Base-by-base conservation (phyloP, 805 yeast genomes). In the Saccharomycopsis sp. region DNA sequence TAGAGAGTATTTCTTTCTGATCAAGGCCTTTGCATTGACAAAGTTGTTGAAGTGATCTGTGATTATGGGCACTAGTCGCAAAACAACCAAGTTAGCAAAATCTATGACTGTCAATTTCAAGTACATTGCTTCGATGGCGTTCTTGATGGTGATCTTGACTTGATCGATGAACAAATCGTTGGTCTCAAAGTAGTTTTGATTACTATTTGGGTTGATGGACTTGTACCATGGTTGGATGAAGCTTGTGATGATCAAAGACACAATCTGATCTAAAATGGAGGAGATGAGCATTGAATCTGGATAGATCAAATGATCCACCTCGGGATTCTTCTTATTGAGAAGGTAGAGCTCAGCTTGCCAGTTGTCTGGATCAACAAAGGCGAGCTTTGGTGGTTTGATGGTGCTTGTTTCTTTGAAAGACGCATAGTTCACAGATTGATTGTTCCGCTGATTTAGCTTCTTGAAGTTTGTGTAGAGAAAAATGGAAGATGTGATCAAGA, bases 21-120 rank as follows among this genome's bases (percentile, higher is more conserved):
- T 34, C 5, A 25, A 21, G 10, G 62, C 61, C 37, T 59, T 67
- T 0, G 77, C 71, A 0, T 49, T 49, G 2, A 69, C 60, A 52
- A 68, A 83, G 5, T 63, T 61, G 5, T 63, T 60, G 44, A 80
- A 69, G 55, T 87, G 95, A 9, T 68, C 71, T 1, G 83, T 77
- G 1, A 85, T 5, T 1, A 79, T 50, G 0, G 96, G 95, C 5
- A 83, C 41, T 0, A 83, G 26, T 34, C 68, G 67, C 22, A 74
- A 60, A 1, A 84, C 77, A 2, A 81, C 45, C 22, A 85, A 53
- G 31, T 68, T 67, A 1, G 86, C 65, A 16, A 72, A 58, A 51
- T 84, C 85, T 1, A 76, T 43, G 0, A 53, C 51, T 0, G 46
- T 52, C 1, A 78, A 43, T 22, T 80, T 57, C 3, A 48, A 43